Evolutionary conservation across 2,329 filamentous ascomycete species (phyloP), one percentile per base, ranked within the genome.

Genomic region (Phaeosphaeria sp.): DNA sequence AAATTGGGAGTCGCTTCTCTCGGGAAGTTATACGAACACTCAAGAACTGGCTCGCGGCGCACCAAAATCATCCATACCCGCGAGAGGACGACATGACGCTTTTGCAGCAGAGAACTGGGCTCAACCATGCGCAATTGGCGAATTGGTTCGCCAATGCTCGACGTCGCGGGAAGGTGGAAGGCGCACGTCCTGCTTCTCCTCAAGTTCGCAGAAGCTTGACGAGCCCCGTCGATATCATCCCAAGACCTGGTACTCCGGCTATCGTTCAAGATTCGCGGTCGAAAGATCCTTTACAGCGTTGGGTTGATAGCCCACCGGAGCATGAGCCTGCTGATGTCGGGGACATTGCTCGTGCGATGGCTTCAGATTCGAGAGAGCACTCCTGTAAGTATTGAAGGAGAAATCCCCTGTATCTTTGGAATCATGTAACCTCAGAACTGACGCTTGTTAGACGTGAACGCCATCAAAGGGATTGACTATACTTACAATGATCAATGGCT

Each of bases 91-190:
- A 72, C 27, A 64, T 68, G 57, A 39, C 54, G 2, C 30, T 59
- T 4, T 56, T 72, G 1, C 59, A 67, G 23, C 55, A 56, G 3
- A 58, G 63, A 0, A 72, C 69, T 22, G 70, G 69, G 1, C 46
- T 72, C 11, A 72, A 66, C 46, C 67, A 62, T 36, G 62, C 62
- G 1, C 70, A 72, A 15, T 63, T 72, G 1, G 57, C 63, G 4
- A 72, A 70, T 9, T 72, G 70, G 70, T 71, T 72, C 20, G 68
- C 69, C 5, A 72, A 72, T 33, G 66, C 70, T 2, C 63, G 69
- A 49, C 64, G 70, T 2, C 63, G 70, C 15, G 66, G 61, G 20
- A 68, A 70, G 18, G 54, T 66, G 22, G 64, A 64, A 23, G 58
- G 39, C 27, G 52, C 54, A 23, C 56, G 43, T 9, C 53, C 59